Evolutionary conservation across 345 rosid species (phyloP), one percentile per base, ranked within the genome.

Genomic region (Camelina sativa): DNA sequence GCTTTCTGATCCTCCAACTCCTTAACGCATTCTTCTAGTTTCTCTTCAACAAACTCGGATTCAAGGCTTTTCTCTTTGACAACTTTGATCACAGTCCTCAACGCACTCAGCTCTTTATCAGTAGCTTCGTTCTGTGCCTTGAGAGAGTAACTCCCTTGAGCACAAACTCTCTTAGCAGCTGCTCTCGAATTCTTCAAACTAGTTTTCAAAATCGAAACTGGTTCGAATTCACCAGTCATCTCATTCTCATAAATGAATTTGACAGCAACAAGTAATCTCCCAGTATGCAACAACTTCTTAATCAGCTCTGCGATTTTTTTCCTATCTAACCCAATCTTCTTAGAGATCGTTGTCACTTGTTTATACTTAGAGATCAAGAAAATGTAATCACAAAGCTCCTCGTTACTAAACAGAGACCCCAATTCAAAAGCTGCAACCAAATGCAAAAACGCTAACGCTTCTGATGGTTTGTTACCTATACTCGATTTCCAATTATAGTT

Each of bases 1-100:
- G 87, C 85, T 76, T 80, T 88, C 76, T 74, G 79, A 79, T 86
- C 82, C 81, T 88, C 93, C 44, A 93, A 84, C 81, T 82, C 86
- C 69, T 69, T 70, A 60, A 86, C 79, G 23, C 86, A 87, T 46
- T 82, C 83, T 69, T 80, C 77, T 15, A 89, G 85, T 13, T 65
- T 62, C 71, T 44, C 75, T 28, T n/a, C 69, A 1, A 77, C 82
- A 66, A 79, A 89, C 74, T 86, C 88, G 0, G 80, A 56, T 15
- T 84, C 84, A 6, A 91, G 91, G 12, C 85, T 85, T 71, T 55
- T 81, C 67, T 85, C 88, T 69, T 86, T 85, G 28, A 88, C 62
- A 7, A 89, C 65, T 82, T 80, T 85, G 38, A 85, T 81, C 41
- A 86, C 89, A 38, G 84, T 69, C 66, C 79, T 85, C 83, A 91